A percentile compares a stretch with the other conserved stretches of the same genome.
phyloP scores from a whole-genome alignment of 169 alveolate genomes.

The Perkinsus chesapeaki region DNA sequence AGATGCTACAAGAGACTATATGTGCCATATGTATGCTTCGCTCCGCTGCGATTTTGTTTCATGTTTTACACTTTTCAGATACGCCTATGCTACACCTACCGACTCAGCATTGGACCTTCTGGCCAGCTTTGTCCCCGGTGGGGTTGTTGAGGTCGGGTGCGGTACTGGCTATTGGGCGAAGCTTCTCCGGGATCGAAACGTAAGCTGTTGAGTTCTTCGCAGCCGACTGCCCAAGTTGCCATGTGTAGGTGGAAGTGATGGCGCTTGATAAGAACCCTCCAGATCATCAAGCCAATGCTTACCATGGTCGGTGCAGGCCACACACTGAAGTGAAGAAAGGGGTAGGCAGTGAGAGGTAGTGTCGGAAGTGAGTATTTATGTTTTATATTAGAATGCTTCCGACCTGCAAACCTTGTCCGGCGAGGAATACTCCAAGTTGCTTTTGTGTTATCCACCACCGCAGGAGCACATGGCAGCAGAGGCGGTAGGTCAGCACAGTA shows the following conservation, averaged over 20 bases:
- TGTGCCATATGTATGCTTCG: neutral
- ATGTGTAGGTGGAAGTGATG: neutral
- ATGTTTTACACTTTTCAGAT: neutral
- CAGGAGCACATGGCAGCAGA: neutral
- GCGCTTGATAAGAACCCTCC: neutral
- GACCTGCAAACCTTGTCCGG: neutral
- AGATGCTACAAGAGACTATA: neutral
- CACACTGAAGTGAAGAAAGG: neutral
- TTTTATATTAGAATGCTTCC: neutral
- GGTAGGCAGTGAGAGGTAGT: neutral
- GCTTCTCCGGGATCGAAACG: neutral
- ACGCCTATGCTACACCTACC: neutral
- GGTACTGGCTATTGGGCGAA: neutral
- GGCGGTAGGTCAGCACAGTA: neutral
- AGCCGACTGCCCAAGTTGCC: neutral
- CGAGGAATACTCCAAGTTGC: neutral
- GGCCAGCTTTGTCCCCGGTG: neutral
- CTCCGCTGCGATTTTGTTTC: neutral
- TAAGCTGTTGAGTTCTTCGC: neutral
- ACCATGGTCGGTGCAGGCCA: neutral
- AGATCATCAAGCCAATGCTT: neutral
- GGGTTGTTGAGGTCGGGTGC: neutral
- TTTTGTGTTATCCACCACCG: neutral
- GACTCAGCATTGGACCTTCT: neutral
- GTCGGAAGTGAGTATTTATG: neutral